phyloP scores from a whole-genome alignment of 257 asterid genomes.

The Solanum virginianum region DNA sequence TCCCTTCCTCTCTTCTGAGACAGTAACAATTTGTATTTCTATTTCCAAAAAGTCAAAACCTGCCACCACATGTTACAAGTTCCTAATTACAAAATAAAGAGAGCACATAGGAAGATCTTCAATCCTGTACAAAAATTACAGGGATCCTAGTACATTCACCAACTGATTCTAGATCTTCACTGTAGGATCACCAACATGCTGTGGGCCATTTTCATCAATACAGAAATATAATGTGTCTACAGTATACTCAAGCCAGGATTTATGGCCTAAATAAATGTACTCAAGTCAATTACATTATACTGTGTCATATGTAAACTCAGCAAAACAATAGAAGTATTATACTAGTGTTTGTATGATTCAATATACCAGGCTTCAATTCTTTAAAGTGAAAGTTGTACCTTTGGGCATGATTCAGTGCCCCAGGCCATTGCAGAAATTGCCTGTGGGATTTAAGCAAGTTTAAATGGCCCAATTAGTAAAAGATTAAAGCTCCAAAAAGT shows the following conservation, averaged over 20 bases:
- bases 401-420: conserved; percentile 97
- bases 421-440: conserved; percentile 99
- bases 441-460: conserved; percentile 17
- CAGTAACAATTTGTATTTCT: too few relatives aligned
- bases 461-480: neutral
- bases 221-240: neutral
- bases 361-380: neutral
- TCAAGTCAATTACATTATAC: neutral
- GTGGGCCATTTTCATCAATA: neutral
- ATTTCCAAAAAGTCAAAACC: too few relatives aligned
- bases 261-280: neutral
- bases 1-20: too few relatives aligned
- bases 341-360: neutral
- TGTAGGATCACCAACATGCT: too few relatives aligned
- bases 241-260: neutral
- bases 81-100: neutral
- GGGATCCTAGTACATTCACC: too few relatives aligned
- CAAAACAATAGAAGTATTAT: neutral
- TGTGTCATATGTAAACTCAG: neutral
- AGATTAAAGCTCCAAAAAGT: neutral
- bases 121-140: too few relatives aligned
- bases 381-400: conserved; percentile 38
- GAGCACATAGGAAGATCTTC: neutral
- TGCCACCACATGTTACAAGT: too few relatives aligned
- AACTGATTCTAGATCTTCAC: too few relatives aligned